Percentiles rank a stretch among this genome's conserved stretches.
Conservation (phyloP, 2,329 filamentous ascomycete genomes). For the Cryphonectria parasitica region DNA sequence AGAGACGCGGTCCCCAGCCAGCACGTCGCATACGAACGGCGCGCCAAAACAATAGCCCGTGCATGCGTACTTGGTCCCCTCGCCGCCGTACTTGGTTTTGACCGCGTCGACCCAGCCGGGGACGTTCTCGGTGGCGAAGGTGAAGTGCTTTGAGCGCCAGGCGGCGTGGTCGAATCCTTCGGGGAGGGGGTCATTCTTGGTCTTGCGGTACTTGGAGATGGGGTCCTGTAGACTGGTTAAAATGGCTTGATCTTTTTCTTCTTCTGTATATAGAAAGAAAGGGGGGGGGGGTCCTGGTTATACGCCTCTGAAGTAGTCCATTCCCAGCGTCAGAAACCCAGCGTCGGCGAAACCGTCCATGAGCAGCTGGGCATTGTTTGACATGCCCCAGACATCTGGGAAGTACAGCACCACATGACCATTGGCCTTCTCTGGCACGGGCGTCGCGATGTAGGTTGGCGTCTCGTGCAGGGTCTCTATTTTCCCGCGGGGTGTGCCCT, state of each 20-base stretch:
- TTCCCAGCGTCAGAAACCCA: constrained; percentile 46
- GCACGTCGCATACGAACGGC: constrained; percentile 49
- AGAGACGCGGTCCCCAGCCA: constrained; percentile 42
- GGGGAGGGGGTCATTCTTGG: constrained; percentile 37
- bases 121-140: constrained; percentile 47
- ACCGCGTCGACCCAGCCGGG: constrained; percentile 49
- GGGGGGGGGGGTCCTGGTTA: constrained; percentile 15
- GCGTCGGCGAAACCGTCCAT: constrained; percentile 52
- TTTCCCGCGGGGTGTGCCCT: constrained; percentile 42
- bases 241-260: too few relatives aligned
- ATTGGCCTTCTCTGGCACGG: constrained; percentile 39
- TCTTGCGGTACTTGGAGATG: constrained; percentile 45
- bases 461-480: constrained; percentile 40
- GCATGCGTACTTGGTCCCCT: constrained; percentile 43
- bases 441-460: constrained; percentile 44
- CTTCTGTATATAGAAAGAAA: neutral
- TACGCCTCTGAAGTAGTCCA: constrained; percentile 51
- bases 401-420: constrained; percentile 50
- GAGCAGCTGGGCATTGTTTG: constrained; percentile 46
- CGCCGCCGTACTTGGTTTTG: constrained; percentile 40
- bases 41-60: constrained; percentile 49
- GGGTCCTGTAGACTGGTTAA: too few relatives aligned
- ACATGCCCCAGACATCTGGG: constrained; percentile 50
- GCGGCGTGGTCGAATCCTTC: constrained; percentile 51
- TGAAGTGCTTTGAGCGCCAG: constrained; percentile 51